Evolutionary conservation across 2,329 filamentous ascomycete genomes (phyloP), one percentile per base, ranked within the genome.

Genomic region (Fusarium xyrophilum): DNA sequence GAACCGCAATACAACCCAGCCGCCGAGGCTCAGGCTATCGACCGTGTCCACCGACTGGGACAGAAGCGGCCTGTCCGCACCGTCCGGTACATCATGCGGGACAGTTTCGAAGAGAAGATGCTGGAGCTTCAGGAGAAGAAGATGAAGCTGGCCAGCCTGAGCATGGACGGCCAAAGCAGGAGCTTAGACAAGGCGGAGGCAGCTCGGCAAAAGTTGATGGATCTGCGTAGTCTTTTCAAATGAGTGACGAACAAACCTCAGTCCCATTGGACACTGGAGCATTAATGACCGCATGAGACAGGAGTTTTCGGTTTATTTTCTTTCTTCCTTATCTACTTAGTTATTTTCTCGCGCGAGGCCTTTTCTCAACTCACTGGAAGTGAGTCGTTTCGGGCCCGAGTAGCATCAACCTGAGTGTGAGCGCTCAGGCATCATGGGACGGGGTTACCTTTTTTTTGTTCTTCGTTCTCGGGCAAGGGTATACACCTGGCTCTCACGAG

Each of bases 1-100:
- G 96, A 99, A 77, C 96, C 96, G 8, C 94, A 97, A 76, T 99
- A 95, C 82, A 99, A 99, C 75, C 96, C 96, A 0, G 94, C 93
- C 0, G 93, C 94, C 0, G 95, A 99, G 78, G 92, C 93, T 8
- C 96, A 99, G 80, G 96, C 96, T 4, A 86, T 98, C 11, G 96
- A 98, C 77, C 92, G 96, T 32, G 93, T 99, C 9, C 94, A 97
- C 77, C 89, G 94, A 21, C 83, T 97, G 3, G 94, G 96, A 1
- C 96, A 99, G 82, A 96, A 88, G 73, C 86, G 96, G n/a, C 87
- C 90, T 15, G 96, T 99, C 1, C 86, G 87, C n/a, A 96, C 93
- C 3, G 89, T 92, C 38, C 88, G 94, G 38, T 98, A 93, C 78
- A 91, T 98, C 73, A 98, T 98, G 93, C 84, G 87, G 27, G 84